Evolutionary conservation across 2,329 filamentous ascomycete genomes (phyloP), one percentile per base, ranked within the genome.

Genomic region (Fusarium praegraminearum): DNA sequence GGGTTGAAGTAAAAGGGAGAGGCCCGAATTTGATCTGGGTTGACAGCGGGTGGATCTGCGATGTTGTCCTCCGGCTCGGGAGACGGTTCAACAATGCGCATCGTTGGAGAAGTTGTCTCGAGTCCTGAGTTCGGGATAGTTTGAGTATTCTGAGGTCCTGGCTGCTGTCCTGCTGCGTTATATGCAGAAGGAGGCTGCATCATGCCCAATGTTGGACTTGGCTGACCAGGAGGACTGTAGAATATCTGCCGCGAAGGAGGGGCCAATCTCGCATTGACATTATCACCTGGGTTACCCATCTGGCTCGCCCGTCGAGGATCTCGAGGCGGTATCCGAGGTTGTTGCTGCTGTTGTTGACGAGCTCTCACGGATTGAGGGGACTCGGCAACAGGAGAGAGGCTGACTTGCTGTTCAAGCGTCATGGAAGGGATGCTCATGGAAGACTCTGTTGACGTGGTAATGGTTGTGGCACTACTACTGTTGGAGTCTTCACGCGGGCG

Each of bases 321-420:
- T 22, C 72, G 59, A 26, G 58, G 66, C 3, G 73, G 73, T 33
- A 79, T 80, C 49, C 61, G 73, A 15, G 79, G 79, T 12, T 50
- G 47, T 18, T 47, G 44, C 20, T 51, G 33, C 43, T 64, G 59
- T n/a, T 16, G 78, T 78, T 35, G 80, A 18, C 75, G 76, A 24
- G 78, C 73, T 35, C 72, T 70, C 43, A 55, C 69, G 10, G 78
- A 76, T 16, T 75, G 74, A 4, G 83, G 84, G 1, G 83, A 85
- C 70, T 87, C 85, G 15, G 77, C 77, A 8, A 87, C 84, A 2
- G 85, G 85, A 0, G 85, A 85, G 7, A 87, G 78, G 45, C 78
- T 80, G 57, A 65, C 75, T 54, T 62, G 76, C 26, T 73, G 68
- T 11, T 70, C 65, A 20, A 66, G 68, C 2, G 70, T 65, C 9